These are phyloP conservation scores for Suhomyces xylopsoci DNA, from an alignment of 805 yeast genomes.

Conservation along the genomic window DNA sequence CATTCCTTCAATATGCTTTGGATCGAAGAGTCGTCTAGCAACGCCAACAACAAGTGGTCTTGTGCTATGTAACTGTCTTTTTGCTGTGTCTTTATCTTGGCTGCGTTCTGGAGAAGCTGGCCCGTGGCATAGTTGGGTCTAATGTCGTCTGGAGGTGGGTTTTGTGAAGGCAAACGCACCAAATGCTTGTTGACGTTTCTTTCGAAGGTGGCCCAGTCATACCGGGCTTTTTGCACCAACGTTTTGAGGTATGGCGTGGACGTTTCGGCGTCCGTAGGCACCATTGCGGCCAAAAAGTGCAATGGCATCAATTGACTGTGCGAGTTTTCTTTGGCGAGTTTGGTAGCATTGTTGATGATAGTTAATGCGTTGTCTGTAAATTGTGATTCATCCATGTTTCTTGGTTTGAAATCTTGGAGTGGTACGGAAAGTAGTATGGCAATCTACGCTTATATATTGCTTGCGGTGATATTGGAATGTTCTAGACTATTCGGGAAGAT, in stretches of 20 bases:
- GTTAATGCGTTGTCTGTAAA: conserved; percentile 91
- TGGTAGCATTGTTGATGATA: conserved; percentile 73
- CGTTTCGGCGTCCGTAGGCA: conserved; percentile 50
- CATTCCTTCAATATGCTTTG: conserved; percentile 71
- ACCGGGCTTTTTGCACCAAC: conserved; percentile 78
- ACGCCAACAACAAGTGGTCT: conserved; percentile 85
- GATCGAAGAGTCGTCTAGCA: conserved; percentile 74
- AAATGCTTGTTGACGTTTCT: conserved; percentile 76
- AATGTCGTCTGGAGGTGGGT: conserved; percentile 83
- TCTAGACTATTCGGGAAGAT: conserved; percentile 1
- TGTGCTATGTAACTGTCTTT: conserved; percentile 91
- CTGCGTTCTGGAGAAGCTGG: conserved; percentile 69
- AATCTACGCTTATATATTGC: not conserved
- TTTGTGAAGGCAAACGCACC: conserved; percentile 82
- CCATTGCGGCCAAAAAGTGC: conserved; percentile 90
- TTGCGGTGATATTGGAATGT: conserved; percentile 1
- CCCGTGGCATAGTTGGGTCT: conserved; percentile 75
- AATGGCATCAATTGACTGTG: conserved; percentile 84
- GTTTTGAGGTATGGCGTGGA: conserved; percentile 67
- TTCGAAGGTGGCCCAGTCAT: conserved; percentile 79
- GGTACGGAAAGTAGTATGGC: not conserved
- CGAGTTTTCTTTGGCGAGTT: conserved; percentile 78
- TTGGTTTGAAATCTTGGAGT: not conserved
- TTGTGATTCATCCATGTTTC: conserved; percentile 60
- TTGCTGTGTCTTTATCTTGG: conserved; percentile 77